A percentile compares a stretch with the other conserved stretches of the same genome.
Conservation (phyloP, 2,329 filamentous ascomycete genomes). For the Colletotrichum tanaceti region DNA sequence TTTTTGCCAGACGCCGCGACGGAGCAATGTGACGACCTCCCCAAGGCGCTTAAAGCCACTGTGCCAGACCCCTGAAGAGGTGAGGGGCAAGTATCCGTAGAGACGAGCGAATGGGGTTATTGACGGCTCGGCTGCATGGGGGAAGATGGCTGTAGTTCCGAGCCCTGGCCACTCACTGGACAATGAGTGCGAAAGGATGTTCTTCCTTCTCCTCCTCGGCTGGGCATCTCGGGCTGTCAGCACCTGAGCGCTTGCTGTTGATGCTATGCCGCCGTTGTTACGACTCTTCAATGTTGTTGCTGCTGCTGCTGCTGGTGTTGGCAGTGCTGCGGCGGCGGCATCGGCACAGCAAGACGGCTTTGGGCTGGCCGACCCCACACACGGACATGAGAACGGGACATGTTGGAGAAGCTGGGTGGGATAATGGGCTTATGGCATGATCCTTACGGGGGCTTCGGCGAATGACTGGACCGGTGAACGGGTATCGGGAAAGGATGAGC, state of each 20-base stretch:
- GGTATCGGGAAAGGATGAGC: constrained; percentile 23
- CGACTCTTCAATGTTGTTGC: not conserved
- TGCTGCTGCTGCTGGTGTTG: not conserved
- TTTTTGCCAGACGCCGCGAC: constrained; percentile 15
- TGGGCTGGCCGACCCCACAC: constrained; percentile 22
- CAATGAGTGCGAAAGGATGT: constrained; percentile 2
- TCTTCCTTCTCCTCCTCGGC: constrained; percentile 2
- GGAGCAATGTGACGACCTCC: constrained; percentile 27
- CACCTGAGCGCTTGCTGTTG: not conserved
- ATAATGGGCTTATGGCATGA: constrained; percentile 16
- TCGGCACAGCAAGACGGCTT: constrained; percentile 6
- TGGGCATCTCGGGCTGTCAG: constrained; percentile 6
- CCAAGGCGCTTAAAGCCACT: constrained; percentile 27
- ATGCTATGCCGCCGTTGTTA: constrained; percentile 3
- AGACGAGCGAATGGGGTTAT: constrained; percentile 18
- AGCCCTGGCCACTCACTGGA: constrained; percentile 26
- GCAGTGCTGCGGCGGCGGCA: constrained; percentile 15
- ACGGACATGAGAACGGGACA: not conserved
- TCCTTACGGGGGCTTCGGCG: constrained; percentile 24
- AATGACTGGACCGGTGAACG: constrained; percentile 31
- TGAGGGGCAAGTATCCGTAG: not conserved
- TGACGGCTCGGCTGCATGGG: constrained; percentile 21
- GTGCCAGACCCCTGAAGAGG: constrained; percentile 6
- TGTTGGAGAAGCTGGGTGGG: constrained; percentile 9
- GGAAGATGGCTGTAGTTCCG: constrained; percentile 18